phyloP scores from a whole-genome alignment of 768 basidiomycete genomes.

The Leccinum uliginosum region DNA sequence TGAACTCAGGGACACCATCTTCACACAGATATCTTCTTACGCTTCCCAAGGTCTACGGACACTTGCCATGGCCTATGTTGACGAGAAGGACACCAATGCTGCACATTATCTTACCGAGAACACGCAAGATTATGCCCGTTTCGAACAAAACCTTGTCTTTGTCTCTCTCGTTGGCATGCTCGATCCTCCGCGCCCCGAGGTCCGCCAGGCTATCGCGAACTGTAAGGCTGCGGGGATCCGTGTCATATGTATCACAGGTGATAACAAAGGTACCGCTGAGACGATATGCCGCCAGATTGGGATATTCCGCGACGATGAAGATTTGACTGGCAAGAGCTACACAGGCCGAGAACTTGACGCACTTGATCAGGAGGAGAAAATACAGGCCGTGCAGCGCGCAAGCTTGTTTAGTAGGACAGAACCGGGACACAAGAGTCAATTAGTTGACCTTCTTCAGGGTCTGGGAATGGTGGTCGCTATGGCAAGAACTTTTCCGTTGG shows the following conservation, averaged over 20 bases:
- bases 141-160: constrained; percentile 90
- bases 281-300: constrained; percentile 96
- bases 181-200: constrained; percentile 96
- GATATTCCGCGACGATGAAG: constrained; percentile 82
- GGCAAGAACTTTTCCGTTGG: constrained; percentile 41
- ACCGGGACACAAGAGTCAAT: constrained; percentile 89
- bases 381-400: constrained; percentile 81
- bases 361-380: constrained; percentile 74
- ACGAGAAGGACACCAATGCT: constrained; percentile 71
- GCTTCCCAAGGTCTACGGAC: constrained; percentile 83
- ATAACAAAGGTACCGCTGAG: constrained; percentile 97
- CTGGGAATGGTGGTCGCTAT: constrained; percentile 94
- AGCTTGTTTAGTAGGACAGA: constrained; percentile 92
- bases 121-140: constrained; percentile 78
- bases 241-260: constrained; percentile 96
- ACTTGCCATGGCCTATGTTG: constrained; percentile 85
- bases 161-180: constrained; percentile 97
- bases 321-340: constrained; percentile 91
- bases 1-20: constrained; percentile 53
- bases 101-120: constrained; percentile 79
- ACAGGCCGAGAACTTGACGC: constrained; percentile 90
- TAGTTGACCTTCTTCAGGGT: constrained; percentile 91
- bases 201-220: constrained; percentile 77
- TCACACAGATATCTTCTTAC: constrained; percentile 66
- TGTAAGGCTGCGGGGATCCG: constrained; percentile 92